These are phyloP conservation scores for Chlamydomonas schloesseri DNA, from an alignment of 139 green algal species.

Conservation along the genomic window DNA sequence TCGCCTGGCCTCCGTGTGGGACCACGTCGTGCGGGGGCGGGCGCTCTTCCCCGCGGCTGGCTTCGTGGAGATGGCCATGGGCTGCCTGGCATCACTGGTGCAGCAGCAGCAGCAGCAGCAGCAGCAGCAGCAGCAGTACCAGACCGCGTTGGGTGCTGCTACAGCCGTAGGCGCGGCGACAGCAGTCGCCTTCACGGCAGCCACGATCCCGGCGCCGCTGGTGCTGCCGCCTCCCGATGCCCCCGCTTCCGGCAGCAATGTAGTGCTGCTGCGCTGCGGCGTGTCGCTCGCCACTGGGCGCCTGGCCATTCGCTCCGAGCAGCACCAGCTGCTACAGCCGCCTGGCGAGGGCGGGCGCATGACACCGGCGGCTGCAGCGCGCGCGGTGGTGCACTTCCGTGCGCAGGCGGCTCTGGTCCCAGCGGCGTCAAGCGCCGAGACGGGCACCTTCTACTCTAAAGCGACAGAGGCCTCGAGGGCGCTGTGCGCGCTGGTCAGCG, in stretches of 20 bases:
- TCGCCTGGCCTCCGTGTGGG: conserved; percentile 58
- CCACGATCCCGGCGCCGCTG: conserved; percentile 65
- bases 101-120: background rate
- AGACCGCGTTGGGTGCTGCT: too few relatives aligned
- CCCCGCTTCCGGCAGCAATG: background rate
- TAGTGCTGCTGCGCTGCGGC: conserved; percentile 1
- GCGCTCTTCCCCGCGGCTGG: conserved; percentile 72
- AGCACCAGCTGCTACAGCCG: too few relatives aligned
- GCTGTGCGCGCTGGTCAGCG: background rate
- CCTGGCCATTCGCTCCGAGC: conserved; percentile 17
- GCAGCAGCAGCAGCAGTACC: too few relatives aligned
- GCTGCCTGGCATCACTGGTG: background rate
- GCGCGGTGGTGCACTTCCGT: conserved; percentile 11
- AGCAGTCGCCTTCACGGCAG: conserved; percentile 35
- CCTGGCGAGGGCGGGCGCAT: too few relatives aligned
- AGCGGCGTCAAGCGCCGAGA: too few relatives aligned
- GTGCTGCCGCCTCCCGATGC: conserved; percentile 33
- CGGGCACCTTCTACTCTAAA: too few relatives aligned
- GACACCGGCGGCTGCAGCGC: too few relatives aligned
- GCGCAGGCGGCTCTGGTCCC: background rate
- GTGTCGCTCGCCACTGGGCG: conserved; percentile 13
- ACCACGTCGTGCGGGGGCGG: conserved; percentile 74
- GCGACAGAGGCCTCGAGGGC: too few relatives aligned
- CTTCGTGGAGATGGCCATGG: conserved; percentile 69
- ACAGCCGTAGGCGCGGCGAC: too few relatives aligned